phyloP scores from a whole-genome alignment of 2,329 filamentous ascomycete species.

The Capronia coronata region DNA sequence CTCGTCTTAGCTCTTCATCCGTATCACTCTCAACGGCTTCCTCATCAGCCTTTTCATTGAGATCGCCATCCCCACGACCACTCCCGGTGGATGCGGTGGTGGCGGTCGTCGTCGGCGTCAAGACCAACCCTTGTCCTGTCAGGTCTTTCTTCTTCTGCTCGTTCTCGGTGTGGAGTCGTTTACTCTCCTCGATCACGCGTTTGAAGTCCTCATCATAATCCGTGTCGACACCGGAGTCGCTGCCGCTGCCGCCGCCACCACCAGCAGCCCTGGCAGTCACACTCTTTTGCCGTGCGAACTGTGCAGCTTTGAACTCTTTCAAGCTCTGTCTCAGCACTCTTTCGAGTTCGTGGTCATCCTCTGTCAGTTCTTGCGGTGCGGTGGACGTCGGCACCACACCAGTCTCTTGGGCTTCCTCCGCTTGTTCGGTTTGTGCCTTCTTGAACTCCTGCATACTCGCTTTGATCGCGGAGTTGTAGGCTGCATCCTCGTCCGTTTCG shows the following conservation, averaged over 20 bases:
- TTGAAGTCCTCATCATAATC: constrained; percentile 36
- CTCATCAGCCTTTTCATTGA: constrained; percentile 29
- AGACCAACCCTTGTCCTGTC: constrained; percentile 4
- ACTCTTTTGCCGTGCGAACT: background rate
- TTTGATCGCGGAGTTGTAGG: constrained; percentile 31
- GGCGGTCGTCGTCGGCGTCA: background rate
- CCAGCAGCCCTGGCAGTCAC: background rate
- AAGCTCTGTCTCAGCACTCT: constrained; percentile 42
- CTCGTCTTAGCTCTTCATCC: constrained; percentile 44
- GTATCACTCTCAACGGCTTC: constrained; percentile 30
- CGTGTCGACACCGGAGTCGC: constrained; percentile 29
- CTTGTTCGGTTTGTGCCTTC: constrained; percentile 22
- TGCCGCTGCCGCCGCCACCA: constrained; percentile 16
- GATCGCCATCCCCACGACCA: too few species aligned
- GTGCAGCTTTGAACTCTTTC: constrained; percentile 31
- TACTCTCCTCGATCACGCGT: constrained; percentile 35
- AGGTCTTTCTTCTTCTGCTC: constrained; percentile 16
- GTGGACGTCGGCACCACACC: constrained; percentile 4
- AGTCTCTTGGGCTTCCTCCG: constrained; percentile 24
- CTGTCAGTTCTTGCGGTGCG: constrained; percentile 18
- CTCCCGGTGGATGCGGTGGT: too few species aligned
- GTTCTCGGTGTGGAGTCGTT: constrained; percentile 20
- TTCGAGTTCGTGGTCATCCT: constrained; percentile 40
- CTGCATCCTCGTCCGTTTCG: constrained; percentile 30
- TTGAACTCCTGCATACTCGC: constrained; percentile 26